phyloP scores from a whole-genome alignment of 371 early-diverging fungal species.

The Rhizopus stolonifer region DNA sequence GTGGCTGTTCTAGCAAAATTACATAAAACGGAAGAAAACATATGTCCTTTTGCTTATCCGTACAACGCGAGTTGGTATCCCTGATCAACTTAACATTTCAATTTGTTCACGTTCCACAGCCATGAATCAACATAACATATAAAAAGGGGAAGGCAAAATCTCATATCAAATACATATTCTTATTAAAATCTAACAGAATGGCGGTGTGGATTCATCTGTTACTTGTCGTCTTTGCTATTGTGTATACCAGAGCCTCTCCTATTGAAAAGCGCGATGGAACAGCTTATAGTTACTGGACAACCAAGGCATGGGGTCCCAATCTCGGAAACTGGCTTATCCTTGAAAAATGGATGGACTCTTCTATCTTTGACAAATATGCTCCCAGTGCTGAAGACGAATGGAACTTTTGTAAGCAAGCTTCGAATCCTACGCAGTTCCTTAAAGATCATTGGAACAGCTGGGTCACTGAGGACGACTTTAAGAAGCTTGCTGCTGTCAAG shows the following conservation, averaged over 20 bases:
- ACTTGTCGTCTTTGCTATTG: neutral
- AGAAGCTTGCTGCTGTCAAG: conserved; percentile 32
- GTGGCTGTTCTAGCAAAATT: too few relatives aligned
- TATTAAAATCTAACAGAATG: too few relatives aligned
- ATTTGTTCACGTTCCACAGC: too few relatives aligned
- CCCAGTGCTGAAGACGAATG: conserved; percentile 48
- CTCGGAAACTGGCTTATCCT: conserved; percentile 66
- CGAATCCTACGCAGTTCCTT: conserved; percentile 29
- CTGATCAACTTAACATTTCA: too few relatives aligned
- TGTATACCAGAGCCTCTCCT: conserved; percentile 3
- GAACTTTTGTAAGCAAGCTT: conserved; percentile 40
- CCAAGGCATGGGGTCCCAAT: conserved; percentile 60
- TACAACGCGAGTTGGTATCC: too few relatives aligned
- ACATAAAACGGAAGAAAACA: too few relatives aligned
- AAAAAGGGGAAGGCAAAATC: too few relatives aligned
- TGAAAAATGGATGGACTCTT: conserved; percentile 51
- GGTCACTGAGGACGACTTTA: conserved; percentile 48
- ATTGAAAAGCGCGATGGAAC: conserved; percentile 23
- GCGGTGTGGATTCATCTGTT: too few relatives aligned
- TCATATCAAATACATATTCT: too few relatives aligned
- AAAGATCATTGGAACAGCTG: conserved; percentile 45
- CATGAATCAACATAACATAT: too few relatives aligned
- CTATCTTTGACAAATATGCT: conserved; percentile 30
- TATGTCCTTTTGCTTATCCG: too few relatives aligned
- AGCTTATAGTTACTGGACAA: conserved; percentile 26